phyloP scores from a whole-genome alignment of 495 filamentous ascomycete species.

The Neurospora sp. region DNA sequence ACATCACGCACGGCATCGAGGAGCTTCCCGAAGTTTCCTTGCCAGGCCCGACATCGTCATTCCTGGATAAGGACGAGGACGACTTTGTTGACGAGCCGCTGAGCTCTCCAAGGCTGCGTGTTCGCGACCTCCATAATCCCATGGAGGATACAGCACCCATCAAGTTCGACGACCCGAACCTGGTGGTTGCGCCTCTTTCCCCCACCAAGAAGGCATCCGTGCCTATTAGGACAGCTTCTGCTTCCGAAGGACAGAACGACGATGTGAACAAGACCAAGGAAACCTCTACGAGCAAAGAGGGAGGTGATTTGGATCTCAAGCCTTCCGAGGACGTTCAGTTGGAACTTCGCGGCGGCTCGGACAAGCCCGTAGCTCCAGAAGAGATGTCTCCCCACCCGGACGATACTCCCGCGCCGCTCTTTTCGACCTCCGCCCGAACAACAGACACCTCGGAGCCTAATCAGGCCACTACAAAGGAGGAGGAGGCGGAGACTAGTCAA shows the following conservation, averaged over 20 bases:
- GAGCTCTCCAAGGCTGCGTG: constrained; percentile 44
- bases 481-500: constrained; percentile 10
- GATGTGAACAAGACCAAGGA: background rate
- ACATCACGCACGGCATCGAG: constrained; percentile 41
- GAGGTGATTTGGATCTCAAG: background rate
- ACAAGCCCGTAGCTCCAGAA: background rate
- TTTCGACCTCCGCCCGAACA: constrained; percentile 20
- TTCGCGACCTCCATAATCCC: constrained; percentile 20
- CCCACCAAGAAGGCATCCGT: constrained; percentile 30
- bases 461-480: background rate
- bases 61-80: constrained; percentile 48
- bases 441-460: background rate
- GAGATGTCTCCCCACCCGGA: constrained; percentile 46
- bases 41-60: constrained; percentile 24
- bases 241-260: background rate
- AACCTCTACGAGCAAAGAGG: background rate
- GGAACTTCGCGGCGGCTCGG: background rate
- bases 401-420: constrained; percentile 61
- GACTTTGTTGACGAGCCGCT: constrained; percentile 65
- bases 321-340: background rate
- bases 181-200: constrained; percentile 41
- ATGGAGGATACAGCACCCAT: background rate
- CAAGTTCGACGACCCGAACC: constrained; percentile 32
- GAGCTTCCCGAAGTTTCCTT: constrained; percentile 36
- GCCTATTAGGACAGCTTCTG: background rate